Percentiles rank a stretch among this genome's conserved stretches.
These are phyloP conservation scores for Dictyostelium capitatum DNA, from an alignment of 78 protist genomes.

Conservation along the genomic window DNA sequence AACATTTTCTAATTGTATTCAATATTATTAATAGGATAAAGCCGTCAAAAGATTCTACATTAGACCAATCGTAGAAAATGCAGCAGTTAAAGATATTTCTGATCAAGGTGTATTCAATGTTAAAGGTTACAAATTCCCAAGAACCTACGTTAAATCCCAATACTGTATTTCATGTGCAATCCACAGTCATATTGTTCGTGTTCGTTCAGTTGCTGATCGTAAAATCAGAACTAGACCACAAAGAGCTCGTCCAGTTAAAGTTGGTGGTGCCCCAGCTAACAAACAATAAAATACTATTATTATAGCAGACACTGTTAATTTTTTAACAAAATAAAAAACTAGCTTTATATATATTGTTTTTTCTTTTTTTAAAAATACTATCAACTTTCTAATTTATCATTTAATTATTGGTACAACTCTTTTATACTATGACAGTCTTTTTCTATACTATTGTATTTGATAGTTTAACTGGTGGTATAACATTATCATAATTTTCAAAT, in stretches of 20 bases:
- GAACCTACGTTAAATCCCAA: constrained; percentile 96
- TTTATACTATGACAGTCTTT: too few relatives aligned
- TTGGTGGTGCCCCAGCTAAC: background rate
- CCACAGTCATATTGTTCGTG: constrained; percentile 98
- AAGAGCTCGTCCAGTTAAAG: constrained; percentile 59
- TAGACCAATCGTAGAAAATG: constrained; percentile 97
- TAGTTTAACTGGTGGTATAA: too few relatives aligned
- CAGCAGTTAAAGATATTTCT: constrained; percentile 94
- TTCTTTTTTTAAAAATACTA: too few relatives aligned
- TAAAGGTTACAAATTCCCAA: constrained; percentile 96
- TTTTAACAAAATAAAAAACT: too few relatives aligned
- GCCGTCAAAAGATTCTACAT: constrained; percentile 97
- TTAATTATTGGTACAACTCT: too few relatives aligned
- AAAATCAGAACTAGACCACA: constrained; percentile 82
- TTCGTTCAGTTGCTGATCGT: constrained; percentile 89
- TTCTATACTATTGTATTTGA: too few relatives aligned
- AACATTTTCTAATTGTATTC: background rate
- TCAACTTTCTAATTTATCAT: too few relatives aligned
- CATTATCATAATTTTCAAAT: too few relatives aligned
- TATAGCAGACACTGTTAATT: too few relatives aligned
- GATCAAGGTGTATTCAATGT: constrained; percentile 91
- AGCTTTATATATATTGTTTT: too few relatives aligned
- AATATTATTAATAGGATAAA: constrained; percentile 89
- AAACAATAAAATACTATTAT: too few relatives aligned
- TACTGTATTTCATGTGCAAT: constrained; percentile 99